phyloP scores from a whole-genome alignment of 495 filamentous ascomycete genomes.

The Aspergillus ostianus region DNA sequence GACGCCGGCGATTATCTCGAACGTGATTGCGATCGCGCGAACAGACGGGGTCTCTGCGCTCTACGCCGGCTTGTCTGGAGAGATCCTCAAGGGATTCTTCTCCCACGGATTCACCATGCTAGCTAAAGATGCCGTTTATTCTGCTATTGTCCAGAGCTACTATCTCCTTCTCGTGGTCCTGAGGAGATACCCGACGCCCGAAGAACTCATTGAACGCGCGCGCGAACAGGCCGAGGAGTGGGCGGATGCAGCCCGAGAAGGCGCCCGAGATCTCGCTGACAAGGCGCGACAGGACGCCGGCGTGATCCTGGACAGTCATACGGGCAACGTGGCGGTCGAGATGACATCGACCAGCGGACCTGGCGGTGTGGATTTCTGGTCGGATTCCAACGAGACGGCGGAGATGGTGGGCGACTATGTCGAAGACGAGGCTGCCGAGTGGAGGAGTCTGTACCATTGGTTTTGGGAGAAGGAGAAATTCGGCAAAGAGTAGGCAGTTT shows the following conservation, averaged over 20 bases:
- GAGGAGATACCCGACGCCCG: conserved; percentile 43
- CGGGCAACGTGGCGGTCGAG: conserved; percentile 33
- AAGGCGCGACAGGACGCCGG: conserved; percentile 30
- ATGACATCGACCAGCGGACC: conserved; percentile 29
- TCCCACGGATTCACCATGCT: conserved; percentile 89
- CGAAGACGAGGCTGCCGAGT: conserved; percentile 42
- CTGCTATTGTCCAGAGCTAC: conserved; percentile 69
- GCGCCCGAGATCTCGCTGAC: conserved; percentile 39
- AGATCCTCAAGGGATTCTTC: conserved; percentile 83
- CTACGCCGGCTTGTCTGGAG: conserved; percentile 74
- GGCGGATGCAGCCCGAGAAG: conserved; percentile 42
- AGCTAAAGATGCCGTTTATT: conserved; percentile 78
- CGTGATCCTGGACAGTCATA: conserved; percentile 24
- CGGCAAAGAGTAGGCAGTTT: conserved; percentile 11
- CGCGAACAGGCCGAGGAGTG: conserved; percentile 47
- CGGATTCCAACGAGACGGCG: conserved; percentile 44
- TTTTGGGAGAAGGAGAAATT: conserved; percentile 39
- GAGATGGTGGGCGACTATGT: conserved; percentile 50
- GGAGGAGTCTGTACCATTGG: conserved; percentile 48
- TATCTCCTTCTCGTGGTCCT: conserved; percentile 43
- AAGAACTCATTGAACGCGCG: conserved; percentile 42
- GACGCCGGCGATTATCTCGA: conserved; percentile 58
- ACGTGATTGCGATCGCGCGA: conserved; percentile 60
- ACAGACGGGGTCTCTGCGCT: conserved; percentile 67
- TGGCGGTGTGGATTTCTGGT: conserved; percentile 4